Conservation (phyloP, 2,329 filamentous ascomycete genomes). For the Aspergillus sclerotialis region DNA sequence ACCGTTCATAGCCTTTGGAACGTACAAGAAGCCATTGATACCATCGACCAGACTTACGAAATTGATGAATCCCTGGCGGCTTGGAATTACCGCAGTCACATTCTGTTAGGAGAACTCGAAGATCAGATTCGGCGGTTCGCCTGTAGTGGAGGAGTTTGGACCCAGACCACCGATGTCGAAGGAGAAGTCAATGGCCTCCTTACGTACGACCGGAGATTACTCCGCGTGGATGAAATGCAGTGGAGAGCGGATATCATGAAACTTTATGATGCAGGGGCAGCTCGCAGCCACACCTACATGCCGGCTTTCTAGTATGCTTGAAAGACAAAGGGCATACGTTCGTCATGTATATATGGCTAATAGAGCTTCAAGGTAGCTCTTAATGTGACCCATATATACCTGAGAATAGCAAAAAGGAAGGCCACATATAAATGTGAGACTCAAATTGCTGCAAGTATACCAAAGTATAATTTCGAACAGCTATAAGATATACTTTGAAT, state of each 20-base stretch:
- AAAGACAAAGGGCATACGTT: neutral
- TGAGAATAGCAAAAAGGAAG: too few species aligned
- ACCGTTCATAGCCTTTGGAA: constrained; percentile 53
- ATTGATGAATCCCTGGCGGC: constrained; percentile 50
- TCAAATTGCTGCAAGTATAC: too few species aligned
- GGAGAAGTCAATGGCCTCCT: constrained; percentile 67
- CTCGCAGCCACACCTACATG: constrained; percentile 9
- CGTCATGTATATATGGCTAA: neutral
- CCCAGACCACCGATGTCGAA: constrained; percentile 68
- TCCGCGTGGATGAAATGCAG: constrained; percentile 48
- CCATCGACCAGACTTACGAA: constrained; percentile 63
- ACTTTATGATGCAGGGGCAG: constrained; percentile 50
- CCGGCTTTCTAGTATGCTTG: neutral
- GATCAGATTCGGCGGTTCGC: constrained; percentile 49
- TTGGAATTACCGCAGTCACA: constrained; percentile 61
- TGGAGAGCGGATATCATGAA: constrained; percentile 56
- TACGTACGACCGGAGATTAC: constrained; percentile 59
- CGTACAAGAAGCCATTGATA: constrained; percentile 49
- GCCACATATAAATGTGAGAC: too few species aligned
- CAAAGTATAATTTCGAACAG: too few species aligned
- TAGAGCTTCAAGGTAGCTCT: too few species aligned
- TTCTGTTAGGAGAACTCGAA: constrained; percentile 41
- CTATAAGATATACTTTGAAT: too few species aligned
- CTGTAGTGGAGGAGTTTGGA: constrained; percentile 64
- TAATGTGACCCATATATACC: too few species aligned